Evolutionary conservation across 345 rosid genomes (phyloP).

Genomic region (Salix suchowensis): DNA sequence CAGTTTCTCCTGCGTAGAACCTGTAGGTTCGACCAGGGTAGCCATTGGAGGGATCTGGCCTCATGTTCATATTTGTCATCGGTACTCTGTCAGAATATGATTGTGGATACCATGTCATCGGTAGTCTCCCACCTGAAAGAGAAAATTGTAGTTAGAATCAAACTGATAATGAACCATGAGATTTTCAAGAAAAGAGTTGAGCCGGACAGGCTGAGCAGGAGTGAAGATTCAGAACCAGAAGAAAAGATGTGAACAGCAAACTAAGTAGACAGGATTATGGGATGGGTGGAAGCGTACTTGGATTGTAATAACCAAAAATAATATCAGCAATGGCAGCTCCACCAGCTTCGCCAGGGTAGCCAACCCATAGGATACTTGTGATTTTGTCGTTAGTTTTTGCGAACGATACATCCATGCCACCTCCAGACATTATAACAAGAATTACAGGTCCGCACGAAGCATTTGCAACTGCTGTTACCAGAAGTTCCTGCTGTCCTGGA

Average conservation of each 20-base stretch:
- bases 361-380: conserved; percentile 81
- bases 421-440: conserved; percentile 94
- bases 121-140: conserved; percentile 73
- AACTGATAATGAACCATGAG: not conserved
- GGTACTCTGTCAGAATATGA: conserved; percentile 63
- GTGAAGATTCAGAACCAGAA: not conserved
- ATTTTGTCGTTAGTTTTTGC: conserved; percentile 61
- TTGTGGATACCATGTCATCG: conserved; percentile 98
- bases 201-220: not conserved
- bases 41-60: conserved; percentile 62
- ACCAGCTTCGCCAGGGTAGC: conserved; percentile 92
- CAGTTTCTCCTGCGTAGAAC: conserved; percentile 83
- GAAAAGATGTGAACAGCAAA: not conserved
- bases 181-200: too few relatives aligned
- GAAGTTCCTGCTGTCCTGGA: conserved; percentile 69
- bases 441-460: conserved; percentile 76
- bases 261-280: not conserved
- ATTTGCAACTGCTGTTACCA: conserved; percentile 61
- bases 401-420: conserved; percentile 73
- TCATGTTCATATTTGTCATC: conserved; percentile 97
- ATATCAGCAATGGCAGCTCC: conserved; percentile 91
- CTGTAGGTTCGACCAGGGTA: conserved; percentile 88
- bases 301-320: conserved; percentile 68
- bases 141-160: not conserved
- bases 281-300: conserved; percentile 43